A percentile compares a stretch with the other conserved stretches of the same genome.
These are phyloP conservation scores for Suhomyces guaymorum DNA, from an alignment of 1,139 yeast species.

Conservation along the genomic window DNA sequence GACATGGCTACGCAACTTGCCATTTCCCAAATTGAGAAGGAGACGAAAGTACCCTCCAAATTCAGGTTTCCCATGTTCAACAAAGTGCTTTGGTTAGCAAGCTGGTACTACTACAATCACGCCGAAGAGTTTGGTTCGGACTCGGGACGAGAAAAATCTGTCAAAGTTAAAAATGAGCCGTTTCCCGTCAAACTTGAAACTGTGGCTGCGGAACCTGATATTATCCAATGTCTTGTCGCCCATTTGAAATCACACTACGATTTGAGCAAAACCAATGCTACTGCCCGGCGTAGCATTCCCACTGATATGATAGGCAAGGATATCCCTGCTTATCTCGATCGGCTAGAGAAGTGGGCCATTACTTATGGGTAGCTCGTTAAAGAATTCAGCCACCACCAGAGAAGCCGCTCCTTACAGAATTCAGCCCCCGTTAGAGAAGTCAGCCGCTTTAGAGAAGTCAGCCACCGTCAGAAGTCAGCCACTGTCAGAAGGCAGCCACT, in stretches of 20 bases:
- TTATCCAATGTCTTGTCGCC: slow-evolving; percentile 10
- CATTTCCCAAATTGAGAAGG: slow-evolving; percentile 61
- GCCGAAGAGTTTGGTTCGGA: slow-evolving; percentile 20
- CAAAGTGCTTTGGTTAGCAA: slow-evolving; percentile 67
- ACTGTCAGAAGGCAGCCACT: too few species aligned
- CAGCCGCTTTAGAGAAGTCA: too few species aligned
- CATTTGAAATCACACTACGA: slow-evolving; percentile 22
- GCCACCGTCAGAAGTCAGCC: too few species aligned
- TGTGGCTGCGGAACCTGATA: not conserved
- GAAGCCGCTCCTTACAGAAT: too few species aligned
- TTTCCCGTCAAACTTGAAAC: not conserved
- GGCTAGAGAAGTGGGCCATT: slow-evolving; percentile 8
- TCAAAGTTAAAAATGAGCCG: not conserved
- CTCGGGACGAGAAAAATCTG: too few species aligned
- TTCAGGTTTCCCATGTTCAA: slow-evolving; percentile 80
- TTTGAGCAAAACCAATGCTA: slow-evolving; percentile 20
- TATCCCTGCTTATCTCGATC: slow-evolving; percentile 16
- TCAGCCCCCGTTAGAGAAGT: too few species aligned
- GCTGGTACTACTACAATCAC: slow-evolving; percentile 43
- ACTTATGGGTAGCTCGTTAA: too few species aligned
- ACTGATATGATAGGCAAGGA: slow-evolving; percentile 20
- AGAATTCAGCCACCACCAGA: too few species aligned
- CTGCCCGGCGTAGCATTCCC: slow-evolving; percentile 25
- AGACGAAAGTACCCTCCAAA: slow-evolving; percentile 71
- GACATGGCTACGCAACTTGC: slow-evolving; percentile 64